These are phyloP conservation scores for Micractinium sp. DNA, from an alignment of 139 green algal genomes.

Conservation along the genomic window DNA sequence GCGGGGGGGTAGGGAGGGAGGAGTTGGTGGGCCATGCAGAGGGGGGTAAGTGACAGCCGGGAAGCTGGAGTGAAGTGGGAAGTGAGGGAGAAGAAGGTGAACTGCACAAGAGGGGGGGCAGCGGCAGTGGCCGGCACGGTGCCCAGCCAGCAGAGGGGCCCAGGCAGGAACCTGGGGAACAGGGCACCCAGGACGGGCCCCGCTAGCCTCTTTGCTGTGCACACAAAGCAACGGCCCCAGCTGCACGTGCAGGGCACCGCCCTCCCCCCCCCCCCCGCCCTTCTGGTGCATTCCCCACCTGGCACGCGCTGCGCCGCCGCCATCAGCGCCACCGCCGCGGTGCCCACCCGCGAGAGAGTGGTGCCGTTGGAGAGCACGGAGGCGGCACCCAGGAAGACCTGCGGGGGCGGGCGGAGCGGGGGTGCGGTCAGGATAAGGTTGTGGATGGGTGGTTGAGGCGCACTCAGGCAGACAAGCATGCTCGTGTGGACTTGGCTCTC, in stretches of 20 bases:
- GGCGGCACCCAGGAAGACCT: slow-evolving; percentile 90
- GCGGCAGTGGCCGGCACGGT: too few relatives aligned
- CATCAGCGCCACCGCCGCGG: slow-evolving; percentile 87
- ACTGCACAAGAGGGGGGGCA: too few relatives aligned
- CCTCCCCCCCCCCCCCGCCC: too few relatives aligned
- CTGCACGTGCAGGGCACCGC: background rate
- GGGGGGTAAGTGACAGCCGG: too few relatives aligned
- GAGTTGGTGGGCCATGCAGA: too few relatives aligned
- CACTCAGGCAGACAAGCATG: background rate
- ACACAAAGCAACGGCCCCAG: background rate
- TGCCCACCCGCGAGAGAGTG: slow-evolving; percentile 85
- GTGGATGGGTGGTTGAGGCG: too few relatives aligned
- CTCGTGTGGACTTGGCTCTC: too few relatives aligned
- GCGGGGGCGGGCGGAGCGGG: background rate
- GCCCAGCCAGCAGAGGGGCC: background rate
- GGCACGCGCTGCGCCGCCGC: slow-evolving; percentile 73
- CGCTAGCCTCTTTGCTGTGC: background rate
- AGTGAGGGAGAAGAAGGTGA: too few relatives aligned
- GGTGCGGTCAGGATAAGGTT: background rate
- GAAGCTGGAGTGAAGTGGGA: too few relatives aligned
- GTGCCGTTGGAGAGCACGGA: slow-evolving; percentile 94
- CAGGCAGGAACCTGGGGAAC: background rate
- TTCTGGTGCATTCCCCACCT: slow-evolving; percentile 27
- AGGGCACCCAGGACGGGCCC: too few relatives aligned
- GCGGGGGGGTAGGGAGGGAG: background rate